Base-by-base conservation (phyloP, 116 monocot species). In the Phalaenopsis hybrid region DNA sequence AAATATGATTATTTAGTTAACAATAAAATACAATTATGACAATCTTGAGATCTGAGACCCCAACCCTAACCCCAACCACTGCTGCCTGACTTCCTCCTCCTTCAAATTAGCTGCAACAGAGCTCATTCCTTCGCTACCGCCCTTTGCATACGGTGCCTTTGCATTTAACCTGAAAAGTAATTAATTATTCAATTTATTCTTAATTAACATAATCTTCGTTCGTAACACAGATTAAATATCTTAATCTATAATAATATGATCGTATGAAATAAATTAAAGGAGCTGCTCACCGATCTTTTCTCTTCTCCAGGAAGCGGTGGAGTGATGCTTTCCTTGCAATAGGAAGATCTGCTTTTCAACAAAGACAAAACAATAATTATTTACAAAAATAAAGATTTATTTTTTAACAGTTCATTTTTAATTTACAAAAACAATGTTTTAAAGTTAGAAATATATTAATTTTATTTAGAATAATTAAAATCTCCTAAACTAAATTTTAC, bases 291-390 rank as follows among this genome's bases (percentile, higher is more conserved):
- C 90, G 67, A 75, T 88, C 84, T 86, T 84, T 90, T 84, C 90
- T 90, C 82, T 88, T 90, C 84, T 88, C 90, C 41, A 90, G 81
- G 65, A 90, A 90, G 8, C 90, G 85, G 65, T 90, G 88, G 34
- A 90, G 90, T 0, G 90, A 90, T 31, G 85, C 83, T 68, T 82
- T 90, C 48, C 87, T 85, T 10, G 85, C 87, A 37, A 90, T 85
- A 16, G 90, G 90, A 70, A 87, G 61, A 79, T 87, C 90, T 90
- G 83, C 59, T 84, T 9, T 75, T 23, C 78, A 46, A 51, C 7
- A 55, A 74, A 37, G 37, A 37, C 37, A 37, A 37, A 37, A 37
- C 37, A 2, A 3, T 37, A 37, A 37, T 37, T 37, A 37, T 28
- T 37, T 37, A 51, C 9, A 9, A 51, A 51, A 51, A 12, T 70